Conservation (phyloP, 148 eudicot genomes). For the Bassia scoparia region DNA sequence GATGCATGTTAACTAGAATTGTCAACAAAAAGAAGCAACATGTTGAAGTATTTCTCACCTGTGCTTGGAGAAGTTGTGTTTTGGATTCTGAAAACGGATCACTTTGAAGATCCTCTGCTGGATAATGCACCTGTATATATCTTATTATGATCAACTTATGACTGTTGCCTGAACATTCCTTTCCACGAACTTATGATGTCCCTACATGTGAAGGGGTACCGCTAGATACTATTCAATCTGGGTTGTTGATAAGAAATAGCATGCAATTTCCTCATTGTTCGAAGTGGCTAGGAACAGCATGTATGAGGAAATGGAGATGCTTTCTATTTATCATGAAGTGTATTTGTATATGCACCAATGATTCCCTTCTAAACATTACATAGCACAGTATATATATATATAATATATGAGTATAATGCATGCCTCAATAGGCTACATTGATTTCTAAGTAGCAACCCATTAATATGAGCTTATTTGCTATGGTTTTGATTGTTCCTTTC, state of each 20-base stretch:
- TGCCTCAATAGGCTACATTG: slow-evolving; percentile 6
- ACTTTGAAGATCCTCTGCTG: slow-evolving; percentile 60
- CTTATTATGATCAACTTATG: background rate
- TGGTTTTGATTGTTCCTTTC: slow-evolving; percentile 17
- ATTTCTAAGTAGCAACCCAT: background rate
- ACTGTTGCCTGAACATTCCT: too few relatives aligned
- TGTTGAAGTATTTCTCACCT: slow-evolving; percentile 39
- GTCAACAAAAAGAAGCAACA: background rate
- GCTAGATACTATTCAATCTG: too few relatives aligned
- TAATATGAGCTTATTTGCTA: slow-evolving; percentile 5
- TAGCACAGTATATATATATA: background rate
- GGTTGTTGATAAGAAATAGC: slow-evolving; percentile 15
- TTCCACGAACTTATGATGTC: too few relatives aligned
- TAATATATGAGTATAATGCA: background rate
- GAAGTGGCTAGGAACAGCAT: slow-evolving; percentile 25
- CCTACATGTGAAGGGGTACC: too few relatives aligned
- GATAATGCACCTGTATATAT: slow-evolving; percentile 65
- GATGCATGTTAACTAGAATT: background rate
- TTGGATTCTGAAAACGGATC: slow-evolving; percentile 59
- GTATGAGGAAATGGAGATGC: slow-evolving; percentile 32
- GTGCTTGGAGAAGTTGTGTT: slow-evolving; percentile 81
- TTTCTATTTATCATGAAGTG: background rate
- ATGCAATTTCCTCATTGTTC: slow-evolving; percentile 20
- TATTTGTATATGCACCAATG: background rate
- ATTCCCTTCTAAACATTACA: background rate